Base-by-base conservation (phyloP, 2,329 filamentous ascomycete genomes). In the Alternaria sp. region DNA sequence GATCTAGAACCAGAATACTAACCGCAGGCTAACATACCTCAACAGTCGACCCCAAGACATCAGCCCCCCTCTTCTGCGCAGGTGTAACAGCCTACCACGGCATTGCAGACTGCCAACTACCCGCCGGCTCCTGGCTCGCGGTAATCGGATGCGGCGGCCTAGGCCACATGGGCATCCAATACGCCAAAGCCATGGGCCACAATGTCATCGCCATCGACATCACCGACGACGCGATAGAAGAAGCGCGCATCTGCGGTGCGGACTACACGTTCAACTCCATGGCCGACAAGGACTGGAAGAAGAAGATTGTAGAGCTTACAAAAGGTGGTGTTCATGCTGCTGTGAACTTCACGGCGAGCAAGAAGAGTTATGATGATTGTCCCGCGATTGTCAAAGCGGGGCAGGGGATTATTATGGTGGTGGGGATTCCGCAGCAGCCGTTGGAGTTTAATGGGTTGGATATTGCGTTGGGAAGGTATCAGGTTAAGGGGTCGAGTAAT, bases 201-300 rank as follows among this genome's bases (percentile, higher is more conserved):
- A 77, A 76, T 41, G 74, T 78, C 46, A 74, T 77, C 44, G 75
- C 67, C 37, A 65, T 78, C 20, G 74, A 77, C 18, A 75, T 77
- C 33, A 71, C 74, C 20, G 71, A 74, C 18, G 68, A 66, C 33
- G 74, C 73, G 1, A 61, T 78, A n/a, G 66, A 76, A 47, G 73
- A 75, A 57, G 75, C 75, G 2, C 75, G 68, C 23, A 68, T 54
- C n/a, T 76, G 74, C 30, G 76, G 76, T 18, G 75, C 76, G 25
- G 73, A 76, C 62, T 64, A 77, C 54, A 71, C 72, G 2, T 74
- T 79, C 67, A 77, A 78, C 49, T 72, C 75, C 23, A 61, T 71
- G 55, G 67, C 63, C 4, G 74, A 77, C 37, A 69, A 67, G 28
- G 72, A 75, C 41, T 78, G 72, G 63, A 67, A 73, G 55, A 67